A percentile compares a stretch with the other conserved stretches of the same genome.
Conservation (phyloP, 345 rosid genomes). For the Laguncularia racemosa region DNA sequence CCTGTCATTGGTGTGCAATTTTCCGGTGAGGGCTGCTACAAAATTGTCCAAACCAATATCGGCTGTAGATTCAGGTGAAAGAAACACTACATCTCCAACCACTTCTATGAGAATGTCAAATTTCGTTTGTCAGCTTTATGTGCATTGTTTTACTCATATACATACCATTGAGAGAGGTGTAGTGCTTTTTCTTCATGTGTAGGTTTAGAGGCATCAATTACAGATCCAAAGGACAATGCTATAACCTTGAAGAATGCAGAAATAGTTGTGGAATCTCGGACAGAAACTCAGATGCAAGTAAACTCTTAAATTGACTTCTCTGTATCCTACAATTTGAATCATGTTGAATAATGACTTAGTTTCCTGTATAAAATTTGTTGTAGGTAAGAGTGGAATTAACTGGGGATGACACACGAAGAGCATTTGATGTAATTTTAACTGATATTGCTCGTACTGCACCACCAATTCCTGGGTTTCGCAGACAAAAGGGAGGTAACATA, state of each 20-base stretch:
- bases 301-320: slow-evolving; percentile 1
- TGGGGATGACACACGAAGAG: slow-evolving; percentile 40
- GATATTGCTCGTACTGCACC: slow-evolving; percentile 51
- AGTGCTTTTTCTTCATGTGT: not conserved
- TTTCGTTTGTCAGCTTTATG: not conserved
- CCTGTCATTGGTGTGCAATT: slow-evolving; percentile 8
- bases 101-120: not conserved
- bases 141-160: not conserved
- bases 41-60: slow-evolving; percentile 22
- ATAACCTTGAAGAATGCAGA: slow-evolving; percentile 38
- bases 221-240: slow-evolving; percentile 29
- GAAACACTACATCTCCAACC: not conserved
- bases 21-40: slow-evolving; percentile 1
- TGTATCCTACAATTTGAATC: not conserved
- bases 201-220: slow-evolving; percentile 48
- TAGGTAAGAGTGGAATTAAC: slow-evolving; percentile 56
- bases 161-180: not conserved
- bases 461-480: slow-evolving; percentile 58
- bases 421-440: slow-evolving; percentile 36
- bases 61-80: slow-evolving; percentile 42
- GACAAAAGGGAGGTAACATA: slow-evolving; percentile 54
- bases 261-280: slow-evolving; percentile 38
- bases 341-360: not conserved
- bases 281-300: slow-evolving; percentile 45
- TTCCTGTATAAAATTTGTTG: slow-evolving; percentile 3